A percentile compares a stretch with the other conserved stretches of the same genome.
These are phyloP conservation scores for Dorcoceras hygrometricum DNA, from an alignment of 257 asterid genomes.

Conservation along the genomic window DNA sequence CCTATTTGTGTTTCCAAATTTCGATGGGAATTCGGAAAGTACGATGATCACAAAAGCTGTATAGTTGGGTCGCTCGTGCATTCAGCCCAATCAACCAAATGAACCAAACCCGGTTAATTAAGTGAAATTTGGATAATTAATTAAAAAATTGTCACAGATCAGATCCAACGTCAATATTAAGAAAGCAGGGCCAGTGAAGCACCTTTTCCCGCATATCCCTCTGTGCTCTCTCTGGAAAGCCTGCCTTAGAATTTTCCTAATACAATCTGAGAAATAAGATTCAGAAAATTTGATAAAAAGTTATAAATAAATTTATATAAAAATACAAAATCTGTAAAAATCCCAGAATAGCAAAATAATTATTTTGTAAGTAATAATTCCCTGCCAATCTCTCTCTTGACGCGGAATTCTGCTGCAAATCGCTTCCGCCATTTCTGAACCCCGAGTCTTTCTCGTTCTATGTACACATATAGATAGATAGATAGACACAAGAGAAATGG, in stretches of 20 bases:
- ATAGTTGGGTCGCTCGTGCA: no score
- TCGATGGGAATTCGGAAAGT: no score
- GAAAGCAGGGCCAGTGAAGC: constrained; percentile 32
- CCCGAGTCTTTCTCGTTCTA: constrained; percentile 45
- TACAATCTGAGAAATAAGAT: neutral
- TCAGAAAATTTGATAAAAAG: neutral
- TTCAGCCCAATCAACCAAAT: no score
- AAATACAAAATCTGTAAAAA: neutral
- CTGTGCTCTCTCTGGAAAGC: neutral
- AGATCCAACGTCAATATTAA: constrained; percentile 27
- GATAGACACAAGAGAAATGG: constrained; percentile 40
- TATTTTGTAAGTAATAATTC: constrained; percentile 31
- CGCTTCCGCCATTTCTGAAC: constrained; percentile 66
- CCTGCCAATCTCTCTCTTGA: constrained; percentile 49
- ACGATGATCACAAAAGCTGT: no score
- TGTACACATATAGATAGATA: constrained; percentile 26
- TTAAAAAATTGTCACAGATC: constrained; percentile 20
- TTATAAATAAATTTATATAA: neutral
- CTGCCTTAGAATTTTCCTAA: neutral
- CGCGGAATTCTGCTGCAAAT: constrained; percentile 56
- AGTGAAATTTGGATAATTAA: constrained; percentile 5
- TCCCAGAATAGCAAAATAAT: constrained; percentile 1
- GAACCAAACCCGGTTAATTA: no score
- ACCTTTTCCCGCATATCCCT: constrained; percentile 33
- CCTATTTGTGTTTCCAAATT: no score